Base-by-base conservation (phyloP, 306 rosid genomes). In the Rosa persica region DNA sequence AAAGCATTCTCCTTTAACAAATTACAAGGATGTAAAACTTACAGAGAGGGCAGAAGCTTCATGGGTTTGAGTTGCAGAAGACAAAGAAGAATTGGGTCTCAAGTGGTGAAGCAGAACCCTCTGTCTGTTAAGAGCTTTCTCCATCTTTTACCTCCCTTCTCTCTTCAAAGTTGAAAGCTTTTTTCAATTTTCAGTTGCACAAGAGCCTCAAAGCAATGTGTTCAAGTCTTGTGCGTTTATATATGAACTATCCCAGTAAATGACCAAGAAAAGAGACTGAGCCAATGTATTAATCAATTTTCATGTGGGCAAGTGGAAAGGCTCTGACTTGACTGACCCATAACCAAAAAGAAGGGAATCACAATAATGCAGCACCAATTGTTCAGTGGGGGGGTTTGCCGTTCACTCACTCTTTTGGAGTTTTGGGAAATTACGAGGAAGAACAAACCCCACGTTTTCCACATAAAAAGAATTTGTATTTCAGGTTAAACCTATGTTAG, bases 91-190 rank as follows among this genome's bases (percentile, higher is more conserved):
- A 77, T n/a, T 54, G 75, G 98, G 97, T n/a, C 73, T 79, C 16
- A 94, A 76, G 77, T 94, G 97, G 25, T 87, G 81, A 73, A 92
- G 95, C 62, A 92, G 81, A 48, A 90, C 82, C 67, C 70, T 86
- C 85, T 90, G 97, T 80, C 97, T 88, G 47, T 86, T 82, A 55
- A 88, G 34, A 15, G 97, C 98, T 81, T 84, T 92, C 84, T 94
- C 95, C 98, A 94, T 94, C 2, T 74, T 43, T 74, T 11, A 61
- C 67, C 73, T 36, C 23, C 43, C 42, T 54, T 73, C 73, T 36
- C 23, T 49, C 42, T 54, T 73, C 40, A 39, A 23, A 77, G 74
- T 46, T 79, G 44, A 52, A 6, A 47, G 30, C 61, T 48, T 20
- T 9, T 12, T 34, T 0, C 16, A 43, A 17, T 17, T 42, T 44